Conservation (phyloP, 2,329 filamentous ascomycete species). For the Fusarium multiceps region DNA sequence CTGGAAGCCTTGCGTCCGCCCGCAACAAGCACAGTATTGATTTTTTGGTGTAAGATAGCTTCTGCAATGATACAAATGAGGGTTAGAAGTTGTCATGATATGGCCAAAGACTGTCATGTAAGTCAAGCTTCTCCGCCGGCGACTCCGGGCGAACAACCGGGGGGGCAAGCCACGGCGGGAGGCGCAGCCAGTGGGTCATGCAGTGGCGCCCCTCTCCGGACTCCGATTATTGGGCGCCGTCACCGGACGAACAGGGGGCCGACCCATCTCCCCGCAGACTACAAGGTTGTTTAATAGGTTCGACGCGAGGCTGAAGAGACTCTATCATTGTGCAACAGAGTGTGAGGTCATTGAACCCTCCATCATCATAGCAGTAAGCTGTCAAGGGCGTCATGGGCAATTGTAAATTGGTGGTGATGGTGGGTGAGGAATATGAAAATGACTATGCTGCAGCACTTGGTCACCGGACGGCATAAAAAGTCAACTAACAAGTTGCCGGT, state of each 20-base stretch:
- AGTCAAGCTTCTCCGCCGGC: conserved; percentile 44
- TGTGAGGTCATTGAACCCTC: conserved; percentile 42
- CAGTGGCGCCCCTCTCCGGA: conserved; percentile 39
- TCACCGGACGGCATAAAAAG: conserved; percentile 1
- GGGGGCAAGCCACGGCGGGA: conserved; percentile 47
- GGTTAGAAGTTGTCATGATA: conserved; percentile 40
- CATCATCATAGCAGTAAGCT: conserved; percentile 23
- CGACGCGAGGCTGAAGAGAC: conserved; percentile 35
- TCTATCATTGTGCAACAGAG: conserved; percentile 15
- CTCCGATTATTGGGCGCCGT: conserved; percentile 35
- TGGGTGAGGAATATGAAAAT: conserved; percentile 10
- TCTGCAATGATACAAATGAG: conserved; percentile 43
- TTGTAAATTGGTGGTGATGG: conserved; percentile 9
- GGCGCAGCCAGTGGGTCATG: conserved; percentile 47
- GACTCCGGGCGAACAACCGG: conserved; percentile 41
- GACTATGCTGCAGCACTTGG: conserved; percentile 9
- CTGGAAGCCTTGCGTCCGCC: conserved; percentile 27
- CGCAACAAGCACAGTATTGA: not conserved
- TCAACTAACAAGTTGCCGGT: not conserved
- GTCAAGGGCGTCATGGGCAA: conserved; percentile 5
- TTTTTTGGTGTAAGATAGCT: conserved; percentile 24
- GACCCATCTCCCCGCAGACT: conserved; percentile 29
- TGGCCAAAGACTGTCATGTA: conserved; percentile 26
- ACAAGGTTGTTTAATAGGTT: conserved; percentile 21
- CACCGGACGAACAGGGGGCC: conserved; percentile 23